Conservation (phyloP, 1,284 basidiomycete genomes). For the Pyrrhoderma lamaoense region DNA sequence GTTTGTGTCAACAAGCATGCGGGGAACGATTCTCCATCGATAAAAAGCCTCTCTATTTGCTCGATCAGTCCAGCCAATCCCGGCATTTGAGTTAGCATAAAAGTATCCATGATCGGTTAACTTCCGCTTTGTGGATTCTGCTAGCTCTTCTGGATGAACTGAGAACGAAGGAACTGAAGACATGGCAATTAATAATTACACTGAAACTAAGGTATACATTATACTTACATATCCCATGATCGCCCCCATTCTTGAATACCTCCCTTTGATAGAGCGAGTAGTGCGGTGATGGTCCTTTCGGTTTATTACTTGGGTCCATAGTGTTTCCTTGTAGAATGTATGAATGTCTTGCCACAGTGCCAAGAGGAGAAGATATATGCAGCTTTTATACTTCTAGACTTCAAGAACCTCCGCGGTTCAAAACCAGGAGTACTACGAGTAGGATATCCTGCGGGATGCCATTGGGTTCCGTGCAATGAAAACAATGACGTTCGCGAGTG, state of each 20-base stretch:
- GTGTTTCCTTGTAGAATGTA: not conserved
- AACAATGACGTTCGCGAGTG: too few species aligned
- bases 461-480: too few species aligned
- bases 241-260: constrained; percentile 40
- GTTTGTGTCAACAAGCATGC: constrained; percentile 54
- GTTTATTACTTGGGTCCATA: constrained; percentile 49
- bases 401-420: too few species aligned
- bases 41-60: constrained; percentile 50
- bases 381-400: too few species aligned
- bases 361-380: too few species aligned
- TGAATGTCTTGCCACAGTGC: too few species aligned
- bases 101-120: constrained; percentile 46
- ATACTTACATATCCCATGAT: constrained; percentile 32
- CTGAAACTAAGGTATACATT: not conserved
- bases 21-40: constrained; percentile 45
- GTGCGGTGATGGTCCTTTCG: constrained; percentile 44
- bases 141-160: constrained; percentile 44
- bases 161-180: constrained; percentile 31
- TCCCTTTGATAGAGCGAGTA: constrained; percentile 51
- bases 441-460: too few species aligned
- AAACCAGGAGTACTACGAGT: too few species aligned
- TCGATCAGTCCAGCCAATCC: constrained; percentile 46
- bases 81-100: constrained; percentile 53
- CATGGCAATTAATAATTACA: not conserved
- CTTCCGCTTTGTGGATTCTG: constrained; percentile 42